Conservation (phyloP, 257 asterid genomes). For the Solanum chilense region DNA sequence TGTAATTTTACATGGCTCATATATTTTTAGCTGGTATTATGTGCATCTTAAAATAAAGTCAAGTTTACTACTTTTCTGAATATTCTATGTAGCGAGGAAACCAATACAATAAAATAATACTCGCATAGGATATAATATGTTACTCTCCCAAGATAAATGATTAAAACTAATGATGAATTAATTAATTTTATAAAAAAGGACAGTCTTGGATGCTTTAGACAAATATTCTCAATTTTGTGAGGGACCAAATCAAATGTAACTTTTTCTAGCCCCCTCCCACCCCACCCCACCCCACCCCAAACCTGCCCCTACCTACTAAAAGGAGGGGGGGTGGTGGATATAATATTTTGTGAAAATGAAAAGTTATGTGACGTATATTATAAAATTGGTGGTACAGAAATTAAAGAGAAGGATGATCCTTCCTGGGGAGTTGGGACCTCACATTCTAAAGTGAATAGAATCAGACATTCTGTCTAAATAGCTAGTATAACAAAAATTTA, state of each 20-base stretch:
- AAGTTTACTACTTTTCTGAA: background rate
- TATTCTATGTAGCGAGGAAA: background rate
- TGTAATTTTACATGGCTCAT: background rate
- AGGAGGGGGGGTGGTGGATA: background rate
- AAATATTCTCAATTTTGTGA: background rate
- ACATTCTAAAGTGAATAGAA: background rate
- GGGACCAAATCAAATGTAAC: background rate
- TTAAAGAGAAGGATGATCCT: background rate
- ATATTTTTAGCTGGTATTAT: background rate
- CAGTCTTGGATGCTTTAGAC: background rate
- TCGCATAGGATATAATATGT: background rate
- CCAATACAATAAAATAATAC: background rate
- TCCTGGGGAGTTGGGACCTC: background rate
- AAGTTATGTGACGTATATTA: background rate
- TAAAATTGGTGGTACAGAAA: background rate
- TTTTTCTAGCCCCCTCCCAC: background rate
- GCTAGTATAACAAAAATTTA: background rate
- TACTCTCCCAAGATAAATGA: background rate
- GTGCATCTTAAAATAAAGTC: background rate
- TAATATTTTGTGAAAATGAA: background rate
- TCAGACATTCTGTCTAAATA: background rate
- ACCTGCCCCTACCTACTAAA: background rate
- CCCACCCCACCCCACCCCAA: background rate
- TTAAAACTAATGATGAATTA: background rate
- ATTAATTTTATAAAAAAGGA: background rate